These are phyloP conservation scores for Puya raimondii DNA, from an alignment of 176 grass and related monocot species.

Conservation along the genomic window DNA sequence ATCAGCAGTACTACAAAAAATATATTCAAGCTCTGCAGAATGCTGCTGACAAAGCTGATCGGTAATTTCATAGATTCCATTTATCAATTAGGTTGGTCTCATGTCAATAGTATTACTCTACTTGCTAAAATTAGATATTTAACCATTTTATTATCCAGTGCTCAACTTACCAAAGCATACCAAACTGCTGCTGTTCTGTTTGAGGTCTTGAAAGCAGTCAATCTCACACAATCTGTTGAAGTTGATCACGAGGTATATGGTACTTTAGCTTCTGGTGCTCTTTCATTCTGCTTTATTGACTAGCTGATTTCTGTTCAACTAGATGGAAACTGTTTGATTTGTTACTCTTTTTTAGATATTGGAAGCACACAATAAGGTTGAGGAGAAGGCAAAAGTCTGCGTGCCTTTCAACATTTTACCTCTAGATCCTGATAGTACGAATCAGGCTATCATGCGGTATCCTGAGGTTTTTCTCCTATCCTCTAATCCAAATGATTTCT, in stretches of 20 bases:
- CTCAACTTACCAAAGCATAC: constrained; percentile 83
- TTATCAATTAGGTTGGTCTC: neutral
- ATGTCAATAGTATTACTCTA: neutral
- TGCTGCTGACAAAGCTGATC: constrained; percentile 66
- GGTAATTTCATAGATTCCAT: constrained; percentile 24
- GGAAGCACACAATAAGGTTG: constrained; percentile 68
- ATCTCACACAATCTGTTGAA: constrained; percentile 65
- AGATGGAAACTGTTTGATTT: neutral
- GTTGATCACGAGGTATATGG: constrained; percentile 73
- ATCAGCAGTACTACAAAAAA: constrained; percentile 81
- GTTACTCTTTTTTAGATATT: constrained; percentile 52
- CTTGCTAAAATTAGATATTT: constrained; percentile 6
- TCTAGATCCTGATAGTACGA: constrained; percentile 86
- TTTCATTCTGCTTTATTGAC: neutral
- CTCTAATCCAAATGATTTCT: neutral
- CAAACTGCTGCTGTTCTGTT: constrained; percentile 86
- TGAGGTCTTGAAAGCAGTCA: constrained; percentile 91
- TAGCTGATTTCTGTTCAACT: neutral
- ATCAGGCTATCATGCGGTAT: constrained; percentile 86
- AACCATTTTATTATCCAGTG: constrained; percentile 27
- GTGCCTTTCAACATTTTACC: constrained; percentile 92
- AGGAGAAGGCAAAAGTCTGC: constrained; percentile 83
- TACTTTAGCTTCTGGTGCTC: neutral
- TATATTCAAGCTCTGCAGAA: constrained; percentile 89
- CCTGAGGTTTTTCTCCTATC: constrained; percentile 48